phyloP scores from a whole-genome alignment of 768 basidiomycete genomes.

The Leucocoprinus leucothites region DNA sequence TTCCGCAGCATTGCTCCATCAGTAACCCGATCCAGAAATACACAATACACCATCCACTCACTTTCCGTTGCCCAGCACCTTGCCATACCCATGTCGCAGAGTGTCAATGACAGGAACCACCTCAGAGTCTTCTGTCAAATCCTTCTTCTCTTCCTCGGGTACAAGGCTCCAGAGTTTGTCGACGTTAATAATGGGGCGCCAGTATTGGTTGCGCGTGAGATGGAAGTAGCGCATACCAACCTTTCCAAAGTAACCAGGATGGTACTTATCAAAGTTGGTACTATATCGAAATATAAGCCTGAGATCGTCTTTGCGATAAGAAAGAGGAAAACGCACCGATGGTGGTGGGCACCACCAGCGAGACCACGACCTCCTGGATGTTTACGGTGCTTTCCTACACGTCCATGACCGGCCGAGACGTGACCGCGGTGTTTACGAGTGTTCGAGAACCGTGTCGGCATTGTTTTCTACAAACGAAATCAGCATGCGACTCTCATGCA shows the following conservation, averaged over 20 bases:
- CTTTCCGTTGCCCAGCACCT: constrained; percentile 94
- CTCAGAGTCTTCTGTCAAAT: constrained; percentile 66
- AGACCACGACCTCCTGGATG: constrained; percentile 99
- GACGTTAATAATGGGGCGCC: constrained; percentile 97
- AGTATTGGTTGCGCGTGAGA: constrained; percentile 83
- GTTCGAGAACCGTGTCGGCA: constrained; percentile 96
- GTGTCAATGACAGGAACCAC: constrained; percentile 96
- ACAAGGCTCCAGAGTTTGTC: constrained; percentile 96
- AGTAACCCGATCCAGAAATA: not conserved
- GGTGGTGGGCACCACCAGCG: constrained; percentile 99
- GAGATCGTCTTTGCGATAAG: not conserved
- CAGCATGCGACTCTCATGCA: constrained; percentile 19
- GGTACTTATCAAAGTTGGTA: constrained; percentile 98
- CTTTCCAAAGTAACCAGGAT: constrained; percentile 99
- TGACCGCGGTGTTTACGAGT: constrained; percentile 99
- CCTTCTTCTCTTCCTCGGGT: constrained; percentile 79
- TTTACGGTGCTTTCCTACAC: constrained; percentile 99
- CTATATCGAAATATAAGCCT: constrained; percentile 33
- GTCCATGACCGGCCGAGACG: constrained; percentile 99
- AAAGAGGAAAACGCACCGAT: constrained; percentile 63
- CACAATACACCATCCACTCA: constrained; percentile 37
- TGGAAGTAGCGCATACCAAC: constrained; percentile 99
- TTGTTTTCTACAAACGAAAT: constrained; percentile 38
- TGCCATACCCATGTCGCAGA: constrained; percentile 79
- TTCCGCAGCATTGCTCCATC: not conserved